Evolutionary conservation across 768 basidiomycete species (phyloP), one percentile per base, ranked within the genome.

Genomic region (Leccinellum albellum): DNA sequence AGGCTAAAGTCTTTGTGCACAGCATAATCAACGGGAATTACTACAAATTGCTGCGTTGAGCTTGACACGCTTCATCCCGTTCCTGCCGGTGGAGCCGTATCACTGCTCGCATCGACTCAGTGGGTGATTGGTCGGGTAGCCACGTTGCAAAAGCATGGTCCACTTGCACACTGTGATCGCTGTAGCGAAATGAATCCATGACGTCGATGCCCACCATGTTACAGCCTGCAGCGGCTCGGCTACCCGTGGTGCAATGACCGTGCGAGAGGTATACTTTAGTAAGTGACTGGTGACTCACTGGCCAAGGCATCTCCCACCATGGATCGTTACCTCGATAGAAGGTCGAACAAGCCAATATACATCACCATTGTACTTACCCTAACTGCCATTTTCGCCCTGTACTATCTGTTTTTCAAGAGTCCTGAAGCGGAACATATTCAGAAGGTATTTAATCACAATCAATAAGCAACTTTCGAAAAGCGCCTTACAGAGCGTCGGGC

Each of bases 281-380:
- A n/a, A n/a, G 12, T 37, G 10, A 42, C 46, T 48, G 10, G 23
- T 20, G 17, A n/a, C 55, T 40, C 47, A 50, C 61, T 49, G 17
- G 31, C 23, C 26, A 46, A 51, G 26, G 24, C n/a, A 48, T 24
- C 24, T 45, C 53, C 56, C 21, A 51, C 6, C 61, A 70, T 70
- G 68, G 68, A 70, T 9, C 37, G 17, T 40, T 52, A 63, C 60
- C 17, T 21, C 35, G 55, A 68, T 3, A 69, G 14, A 59, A 63
- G 53, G 45, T 67, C 70, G 8, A 68, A 53, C 46, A 70, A 44
- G 35, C 50, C 59, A 33, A 33, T 70, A 37, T 44, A 54, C 26
- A 20, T 70, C 51, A 52, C 54, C 21, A 28, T 50, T 17, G 59
- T 31, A 31, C 51, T 66, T n/a, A 56, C 60, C 10, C 59, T 51